Conservation (phyloP, 306 rosid species). For the Quercus bicolor region DNA sequence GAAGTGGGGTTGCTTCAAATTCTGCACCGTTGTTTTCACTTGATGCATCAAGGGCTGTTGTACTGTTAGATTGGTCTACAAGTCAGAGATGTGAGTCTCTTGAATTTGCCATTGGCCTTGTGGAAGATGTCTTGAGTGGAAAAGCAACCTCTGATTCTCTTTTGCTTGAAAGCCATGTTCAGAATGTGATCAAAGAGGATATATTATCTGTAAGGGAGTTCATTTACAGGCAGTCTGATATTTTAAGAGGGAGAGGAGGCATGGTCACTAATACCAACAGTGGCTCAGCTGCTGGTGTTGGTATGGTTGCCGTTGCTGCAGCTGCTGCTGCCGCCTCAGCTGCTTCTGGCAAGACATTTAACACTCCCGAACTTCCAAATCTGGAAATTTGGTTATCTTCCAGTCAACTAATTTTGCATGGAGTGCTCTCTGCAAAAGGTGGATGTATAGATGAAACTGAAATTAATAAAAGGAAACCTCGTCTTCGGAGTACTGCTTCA, state of each 20-base stretch:
- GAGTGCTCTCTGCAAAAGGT: constrained; percentile 76
- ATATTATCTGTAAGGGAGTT: constrained; percentile 72
- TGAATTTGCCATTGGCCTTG: constrained; percentile 64
- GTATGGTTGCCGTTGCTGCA: constrained; percentile 90
- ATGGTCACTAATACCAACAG: constrained; percentile 51
- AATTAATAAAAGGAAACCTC: constrained; percentile 63
- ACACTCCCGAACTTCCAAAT: constrained; percentile 79
- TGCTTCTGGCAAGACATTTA: constrained; percentile 64
- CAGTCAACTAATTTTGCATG: constrained; percentile 59
- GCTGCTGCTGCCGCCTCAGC: constrained; percentile 89
- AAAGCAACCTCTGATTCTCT: constrained; percentile 85
- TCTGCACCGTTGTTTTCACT: constrained; percentile 74
- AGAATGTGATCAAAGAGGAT: constrained; percentile 66
- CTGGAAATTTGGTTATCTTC: constrained; percentile 80
- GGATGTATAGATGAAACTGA: constrained; percentile 73
- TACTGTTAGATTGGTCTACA: constrained; percentile 59
- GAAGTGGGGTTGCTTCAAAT: constrained; percentile 51
- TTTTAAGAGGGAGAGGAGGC: constrained; percentile 80
- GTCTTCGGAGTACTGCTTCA: constrained; percentile 40
- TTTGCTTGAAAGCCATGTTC: constrained; percentile 76
- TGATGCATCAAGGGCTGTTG: constrained; percentile 82
- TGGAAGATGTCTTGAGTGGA: constrained; percentile 79
- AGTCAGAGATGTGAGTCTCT: constrained; percentile 67
- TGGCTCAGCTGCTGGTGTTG: constrained; percentile 73
- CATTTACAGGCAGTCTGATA: constrained; percentile 77